phyloP scores from a whole-genome alignment of 345 rosid species.

The Anastatica hierochuntica region DNA sequence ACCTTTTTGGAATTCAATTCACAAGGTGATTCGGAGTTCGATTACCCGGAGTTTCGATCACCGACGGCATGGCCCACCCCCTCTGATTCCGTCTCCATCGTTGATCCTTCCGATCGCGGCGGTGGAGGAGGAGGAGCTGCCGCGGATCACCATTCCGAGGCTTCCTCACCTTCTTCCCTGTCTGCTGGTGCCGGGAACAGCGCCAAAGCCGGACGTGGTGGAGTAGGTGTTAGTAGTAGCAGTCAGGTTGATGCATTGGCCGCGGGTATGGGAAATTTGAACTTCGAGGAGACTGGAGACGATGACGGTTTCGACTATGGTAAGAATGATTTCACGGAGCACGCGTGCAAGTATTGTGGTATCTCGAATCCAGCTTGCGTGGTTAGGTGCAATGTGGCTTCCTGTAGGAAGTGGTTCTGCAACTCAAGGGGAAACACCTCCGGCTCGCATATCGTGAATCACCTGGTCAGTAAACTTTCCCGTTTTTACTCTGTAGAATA shows the following conservation, averaged over 20 bases:
- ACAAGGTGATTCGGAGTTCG: slow-evolving; percentile 95
- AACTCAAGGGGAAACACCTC: slow-evolving; percentile 98
- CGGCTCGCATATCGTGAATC: slow-evolving; percentile 98
- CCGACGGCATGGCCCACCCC: slow-evolving; percentile 86
- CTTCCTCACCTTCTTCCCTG: slow-evolving; percentile 51
- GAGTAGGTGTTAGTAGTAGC: slow-evolving; percentile 30
- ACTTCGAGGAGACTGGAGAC: slow-evolving; percentile 93
- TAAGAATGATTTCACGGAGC: slow-evolving; percentile 78
- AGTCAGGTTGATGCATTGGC: slow-evolving; percentile 65
- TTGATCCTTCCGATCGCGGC: slow-evolving; percentile 34
- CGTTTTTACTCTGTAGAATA: no score
- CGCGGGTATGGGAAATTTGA: slow-evolving; percentile 68
- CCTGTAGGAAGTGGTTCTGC: slow-evolving; percentile 98
- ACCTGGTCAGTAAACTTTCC: slow-evolving; percentile 52
- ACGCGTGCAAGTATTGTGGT: slow-evolving; percentile 93
- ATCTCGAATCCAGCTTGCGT: slow-evolving; percentile 98
- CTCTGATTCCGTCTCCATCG: slow-evolving; percentile 60
- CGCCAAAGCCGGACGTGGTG: slow-evolving; percentile 33
- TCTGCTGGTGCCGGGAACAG: slow-evolving; percentile 31
- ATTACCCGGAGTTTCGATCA: slow-evolving; percentile 83
- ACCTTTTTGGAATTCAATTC: slow-evolving; percentile 93
- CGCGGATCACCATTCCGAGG: slow-evolving; percentile 42
- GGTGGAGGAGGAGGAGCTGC: slow-evolving; percentile 10
- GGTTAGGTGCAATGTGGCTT: slow-evolving; percentile 93
- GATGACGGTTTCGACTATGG: slow-evolving; percentile 69